These are phyloP conservation scores for Spergularia marina DNA, from an alignment of 148 eudicot genomes.

Conservation along the genomic window DNA sequence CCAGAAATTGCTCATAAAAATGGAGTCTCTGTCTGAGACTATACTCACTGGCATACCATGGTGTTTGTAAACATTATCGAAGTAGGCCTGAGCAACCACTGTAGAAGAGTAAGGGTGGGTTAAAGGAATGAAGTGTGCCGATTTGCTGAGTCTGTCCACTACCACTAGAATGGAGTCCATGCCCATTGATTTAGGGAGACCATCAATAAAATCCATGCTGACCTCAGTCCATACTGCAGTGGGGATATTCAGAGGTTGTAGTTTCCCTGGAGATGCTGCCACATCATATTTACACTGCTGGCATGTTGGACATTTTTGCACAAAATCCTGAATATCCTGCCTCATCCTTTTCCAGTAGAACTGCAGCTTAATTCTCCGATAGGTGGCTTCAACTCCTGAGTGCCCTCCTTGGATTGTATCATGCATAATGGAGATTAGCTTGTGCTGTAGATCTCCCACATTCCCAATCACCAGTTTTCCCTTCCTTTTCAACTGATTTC, in stretches of 20 bases:
- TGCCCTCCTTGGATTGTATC: neutral
- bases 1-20: too few relatives aligned
- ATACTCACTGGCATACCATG: too few relatives aligned
- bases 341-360: slow-evolving; percentile 3
- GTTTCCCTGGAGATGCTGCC: too few relatives aligned
- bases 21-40: too few relatives aligned
- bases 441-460: too few relatives aligned
- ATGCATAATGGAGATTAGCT: too few relatives aligned
- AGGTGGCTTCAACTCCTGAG: neutral
- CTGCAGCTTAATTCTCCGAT: neutral
- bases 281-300: too few relatives aligned
- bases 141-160: neutral
- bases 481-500: neutral
- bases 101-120: neutral
- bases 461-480: neutral
- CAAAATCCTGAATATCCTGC: neutral
- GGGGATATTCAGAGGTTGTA: neutral
- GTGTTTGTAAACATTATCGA: too few relatives aligned
- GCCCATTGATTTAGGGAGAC: neutral
- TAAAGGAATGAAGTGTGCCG: neutral
- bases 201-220: neutral
- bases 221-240: neutral
- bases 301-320: neutral
- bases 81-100: neutral
- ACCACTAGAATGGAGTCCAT: neutral